Evolutionary conservation across 306 rosid genomes (phyloP).

Genomic region (Rosa multiflora): DNA sequence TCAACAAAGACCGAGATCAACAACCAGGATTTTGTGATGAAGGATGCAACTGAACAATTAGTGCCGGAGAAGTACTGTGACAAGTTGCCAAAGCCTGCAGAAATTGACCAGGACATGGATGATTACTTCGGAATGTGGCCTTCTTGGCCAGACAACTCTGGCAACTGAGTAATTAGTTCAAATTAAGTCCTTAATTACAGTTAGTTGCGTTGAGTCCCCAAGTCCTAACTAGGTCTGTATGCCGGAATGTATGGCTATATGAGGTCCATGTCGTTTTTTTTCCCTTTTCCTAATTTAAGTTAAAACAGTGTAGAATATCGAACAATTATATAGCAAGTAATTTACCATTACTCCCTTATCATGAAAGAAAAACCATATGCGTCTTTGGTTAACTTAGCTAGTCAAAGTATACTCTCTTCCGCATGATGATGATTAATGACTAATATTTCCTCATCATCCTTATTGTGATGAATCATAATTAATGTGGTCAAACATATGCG

Average conservation of each 20-base stretch:
- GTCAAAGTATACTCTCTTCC: background rate
- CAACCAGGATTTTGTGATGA: constrained; percentile 4
- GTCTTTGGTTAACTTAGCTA: background rate
- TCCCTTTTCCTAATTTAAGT: background rate
- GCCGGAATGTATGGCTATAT: too few relatives aligned
- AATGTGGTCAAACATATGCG: background rate
- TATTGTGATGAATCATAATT: background rate
- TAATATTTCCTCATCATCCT: background rate
- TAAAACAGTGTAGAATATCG: too few relatives aligned
- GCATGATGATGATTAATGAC: background rate
- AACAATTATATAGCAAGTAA: too few relatives aligned
- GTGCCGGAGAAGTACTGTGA: constrained; percentile 28
- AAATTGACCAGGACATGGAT: constrained; percentile 25
- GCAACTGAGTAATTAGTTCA: constrained; percentile 17
- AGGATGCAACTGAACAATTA: constrained; percentile 24
- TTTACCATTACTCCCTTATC: too few relatives aligned
- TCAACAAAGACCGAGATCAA: constrained; percentile 8
- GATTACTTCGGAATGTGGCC: constrained; percentile 34
- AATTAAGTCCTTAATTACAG: background rate
- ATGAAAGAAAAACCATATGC: too few relatives aligned
- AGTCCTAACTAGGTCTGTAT: background rate
- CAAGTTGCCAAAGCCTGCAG: constrained; percentile 27
- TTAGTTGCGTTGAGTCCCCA: background rate
- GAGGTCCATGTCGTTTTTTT: too few relatives aligned
- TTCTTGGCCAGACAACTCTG: constrained; percentile 32